These are phyloP conservation scores for Leccinum aurantiacum DNA, from an alignment of 768 basidiomycete genomes.

Conservation along the genomic window DNA sequence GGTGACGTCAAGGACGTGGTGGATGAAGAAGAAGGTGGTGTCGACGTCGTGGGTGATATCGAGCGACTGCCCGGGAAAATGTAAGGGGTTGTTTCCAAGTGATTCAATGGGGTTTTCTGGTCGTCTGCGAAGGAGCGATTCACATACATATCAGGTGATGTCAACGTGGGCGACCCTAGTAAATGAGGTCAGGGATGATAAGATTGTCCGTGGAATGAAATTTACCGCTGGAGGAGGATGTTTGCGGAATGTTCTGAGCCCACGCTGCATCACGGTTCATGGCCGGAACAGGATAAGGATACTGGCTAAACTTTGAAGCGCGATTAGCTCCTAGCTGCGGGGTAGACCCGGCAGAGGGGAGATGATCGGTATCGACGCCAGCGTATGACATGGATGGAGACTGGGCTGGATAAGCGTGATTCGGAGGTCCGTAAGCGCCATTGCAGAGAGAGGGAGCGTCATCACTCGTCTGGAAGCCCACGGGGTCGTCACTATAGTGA, in stretches of 20 bases:
- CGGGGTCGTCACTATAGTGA: constrained; percentile 40
- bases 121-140: constrained; percentile 52
- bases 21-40: constrained; percentile 60
- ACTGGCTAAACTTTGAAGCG: constrained; percentile 52
- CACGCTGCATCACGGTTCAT: constrained; percentile 33
- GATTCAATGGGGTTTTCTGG: constrained; percentile 52
- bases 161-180: constrained; percentile 57
- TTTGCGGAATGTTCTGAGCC: constrained; percentile 31
- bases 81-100: constrained; percentile 55
- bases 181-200: constrained; percentile 38
- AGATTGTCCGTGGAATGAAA: constrained; percentile 29
- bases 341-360: constrained; percentile 21
- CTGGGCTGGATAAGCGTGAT: constrained; percentile 43
- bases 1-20: constrained; percentile 61
- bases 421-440: constrained; percentile 44
- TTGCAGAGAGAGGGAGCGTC: constrained; percentile 45
- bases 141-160: constrained; percentile 47
- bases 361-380: constrained; percentile 34
- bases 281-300: constrained; percentile 42
- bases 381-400: constrained; percentile 47
- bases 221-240: constrained; percentile 33
- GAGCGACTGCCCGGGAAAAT: constrained; percentile 68
- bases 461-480: constrained; percentile 51
- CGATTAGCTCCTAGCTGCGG: constrained; percentile 43
- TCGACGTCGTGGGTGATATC: constrained; percentile 66